phyloP scores from a whole-genome alignment of 1,284 basidiomycete species.

The Naganishia sp. region DNA sequence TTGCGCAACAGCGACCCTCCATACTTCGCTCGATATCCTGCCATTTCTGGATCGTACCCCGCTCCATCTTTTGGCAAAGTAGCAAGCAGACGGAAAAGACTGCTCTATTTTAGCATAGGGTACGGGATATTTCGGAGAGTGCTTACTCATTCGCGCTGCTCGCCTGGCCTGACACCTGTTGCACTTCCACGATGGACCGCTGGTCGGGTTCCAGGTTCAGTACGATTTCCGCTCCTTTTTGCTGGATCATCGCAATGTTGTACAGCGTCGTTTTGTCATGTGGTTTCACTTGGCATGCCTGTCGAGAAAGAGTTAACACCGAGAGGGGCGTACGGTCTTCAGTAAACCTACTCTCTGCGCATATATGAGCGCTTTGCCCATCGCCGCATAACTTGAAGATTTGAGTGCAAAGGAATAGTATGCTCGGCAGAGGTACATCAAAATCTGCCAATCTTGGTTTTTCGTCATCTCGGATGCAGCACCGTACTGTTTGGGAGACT shows the following conservation, averaged over 20 bases:
- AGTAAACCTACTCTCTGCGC: constrained; percentile 66
- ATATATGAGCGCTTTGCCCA: constrained; percentile 76
- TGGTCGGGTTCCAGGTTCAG: constrained; percentile 71
- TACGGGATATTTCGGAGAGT: neutral
- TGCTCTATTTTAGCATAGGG: constrained; percentile 45
- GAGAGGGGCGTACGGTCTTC: constrained; percentile 7
- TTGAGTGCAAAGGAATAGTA: constrained; percentile 90
- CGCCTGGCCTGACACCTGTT: constrained; percentile 76
- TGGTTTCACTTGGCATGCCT: constrained; percentile 73
- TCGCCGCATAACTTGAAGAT: constrained; percentile 74
- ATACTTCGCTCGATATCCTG: constrained; percentile 82
- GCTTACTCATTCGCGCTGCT: constrained; percentile 79
- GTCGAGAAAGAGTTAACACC: neutral
- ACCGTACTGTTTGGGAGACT: constrained; percentile 66
- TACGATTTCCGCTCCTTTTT: constrained; percentile 87
- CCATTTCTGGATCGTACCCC: constrained; percentile 82
- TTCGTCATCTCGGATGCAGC: constrained; percentile 74
- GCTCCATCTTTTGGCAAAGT: constrained; percentile 67
- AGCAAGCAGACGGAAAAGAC: constrained; percentile 78
- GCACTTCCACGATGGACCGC: constrained; percentile 75
- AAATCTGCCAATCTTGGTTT: constrained; percentile 67
- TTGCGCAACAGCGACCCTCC: constrained; percentile 78
- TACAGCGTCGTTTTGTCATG: constrained; percentile 84
- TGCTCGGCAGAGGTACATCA: constrained; percentile 81
- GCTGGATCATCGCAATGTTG: constrained; percentile 95